Percentiles rank a stretch among this genome's conserved stretches.
Conservation (phyloP, 2,329 filamentous ascomycete species). For the Stachybotrys chartarum region DNA sequence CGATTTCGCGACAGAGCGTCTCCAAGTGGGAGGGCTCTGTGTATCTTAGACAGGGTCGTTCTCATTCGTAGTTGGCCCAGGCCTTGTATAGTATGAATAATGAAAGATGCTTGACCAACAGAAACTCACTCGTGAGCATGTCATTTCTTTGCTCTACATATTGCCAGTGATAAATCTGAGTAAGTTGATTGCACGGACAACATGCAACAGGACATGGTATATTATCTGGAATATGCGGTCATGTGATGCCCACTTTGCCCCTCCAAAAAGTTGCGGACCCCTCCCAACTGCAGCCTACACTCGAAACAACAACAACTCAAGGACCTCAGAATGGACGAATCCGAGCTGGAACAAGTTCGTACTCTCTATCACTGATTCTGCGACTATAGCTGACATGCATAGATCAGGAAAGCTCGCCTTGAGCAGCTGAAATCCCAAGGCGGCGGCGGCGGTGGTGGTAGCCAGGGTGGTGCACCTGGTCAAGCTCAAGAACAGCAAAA, state of each 20-base stretch:
- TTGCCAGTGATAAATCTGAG: too few species aligned
- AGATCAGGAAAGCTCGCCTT: constrained; percentile 89
- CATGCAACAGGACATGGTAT: neutral
- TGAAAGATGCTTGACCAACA: neutral
- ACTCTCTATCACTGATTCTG: neutral
- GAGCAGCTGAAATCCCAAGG: constrained; percentile 81
- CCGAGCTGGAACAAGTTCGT: constrained; percentile 33
- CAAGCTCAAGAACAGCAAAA: constrained; percentile 55
- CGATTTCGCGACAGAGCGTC: neutral
- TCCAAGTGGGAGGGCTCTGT: neutral
- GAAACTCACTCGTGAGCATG: neutral
- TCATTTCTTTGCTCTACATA: too few species aligned
- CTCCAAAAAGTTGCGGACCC: constrained; percentile 10
- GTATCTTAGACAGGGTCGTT: neutral
- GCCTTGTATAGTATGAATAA: neutral
- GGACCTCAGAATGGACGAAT: constrained; percentile 31
- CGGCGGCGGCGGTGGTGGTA: constrained; percentile 36
- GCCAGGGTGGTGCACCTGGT: constrained; percentile 19
- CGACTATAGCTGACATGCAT: constrained; percentile 2
- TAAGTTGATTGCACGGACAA: too few species aligned
- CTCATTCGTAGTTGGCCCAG: too few species aligned
- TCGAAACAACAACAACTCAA: constrained; percentile 2
- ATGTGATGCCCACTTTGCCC: constrained; percentile 15
- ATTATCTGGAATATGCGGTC: constrained; percentile 5
- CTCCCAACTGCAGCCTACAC: constrained; percentile 1